These are phyloP conservation scores for Myochromella boudieri DNA, from an alignment of 768 basidiomycete genomes.

Conservation along the genomic window DNA sequence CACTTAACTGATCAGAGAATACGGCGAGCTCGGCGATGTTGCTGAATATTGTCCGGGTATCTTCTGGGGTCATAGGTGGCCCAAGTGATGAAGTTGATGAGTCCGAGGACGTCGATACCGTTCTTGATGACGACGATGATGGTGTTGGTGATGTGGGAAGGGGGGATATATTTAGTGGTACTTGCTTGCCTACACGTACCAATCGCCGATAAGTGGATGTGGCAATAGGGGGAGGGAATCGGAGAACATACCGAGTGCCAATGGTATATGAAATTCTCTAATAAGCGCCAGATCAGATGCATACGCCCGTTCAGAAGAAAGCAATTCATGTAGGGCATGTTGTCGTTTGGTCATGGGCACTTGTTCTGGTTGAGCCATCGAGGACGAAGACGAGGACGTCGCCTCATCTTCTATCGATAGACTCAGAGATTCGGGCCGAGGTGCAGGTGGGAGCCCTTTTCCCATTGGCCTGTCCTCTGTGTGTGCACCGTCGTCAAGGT, in stretches of 20 bases:
- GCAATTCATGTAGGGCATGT: constrained; percentile 75
- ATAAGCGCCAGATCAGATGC: constrained; percentile 82
- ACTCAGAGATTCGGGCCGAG: constrained; percentile 26
- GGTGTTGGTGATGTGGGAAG: constrained; percentile 49
- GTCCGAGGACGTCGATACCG: constrained; percentile 51
- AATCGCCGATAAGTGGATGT: too few relatives aligned
- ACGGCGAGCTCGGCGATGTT: constrained; percentile 76
- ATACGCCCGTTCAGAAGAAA: constrained; percentile 80
- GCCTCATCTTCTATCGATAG: constrained; percentile 24
- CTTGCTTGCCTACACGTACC: constrained; percentile 29
- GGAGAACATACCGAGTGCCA: constrained; percentile 65
- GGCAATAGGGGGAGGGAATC: too few relatives aligned
- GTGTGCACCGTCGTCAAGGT: constrained; percentile 19
- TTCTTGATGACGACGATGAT: constrained; percentile 49
- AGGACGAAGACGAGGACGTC: constrained; percentile 23
- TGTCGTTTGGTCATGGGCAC: constrained; percentile 64
- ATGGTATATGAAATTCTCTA: constrained; percentile 73
- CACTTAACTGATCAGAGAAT: constrained; percentile 67
- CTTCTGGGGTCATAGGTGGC: constrained; percentile 71
- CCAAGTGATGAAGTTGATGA: constrained; percentile 37
- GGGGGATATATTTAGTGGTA: constrained; percentile 24
- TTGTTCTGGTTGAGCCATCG: constrained; percentile 20
- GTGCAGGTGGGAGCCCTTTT: constrained; percentile 24
- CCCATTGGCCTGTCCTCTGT: constrained; percentile 15
- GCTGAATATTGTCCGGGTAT: constrained; percentile 70